These are phyloP conservation scores for Apophysomyces sp. DNA, from an alignment of 371 early-diverging fungal genomes.

Conservation along the genomic window DNA sequence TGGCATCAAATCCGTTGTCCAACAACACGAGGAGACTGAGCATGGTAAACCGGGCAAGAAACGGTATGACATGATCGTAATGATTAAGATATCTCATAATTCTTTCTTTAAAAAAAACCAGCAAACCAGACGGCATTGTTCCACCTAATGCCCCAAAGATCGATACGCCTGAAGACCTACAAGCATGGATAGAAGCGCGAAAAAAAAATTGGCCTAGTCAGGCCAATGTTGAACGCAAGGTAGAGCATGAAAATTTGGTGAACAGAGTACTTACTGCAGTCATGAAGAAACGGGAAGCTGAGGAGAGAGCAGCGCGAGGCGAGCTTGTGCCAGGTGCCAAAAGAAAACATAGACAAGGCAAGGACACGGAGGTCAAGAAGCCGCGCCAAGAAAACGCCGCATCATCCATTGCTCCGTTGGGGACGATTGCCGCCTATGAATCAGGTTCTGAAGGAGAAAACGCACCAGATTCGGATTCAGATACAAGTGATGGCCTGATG, in stretches of 20 bases:
- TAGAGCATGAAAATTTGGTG: slow-evolving; percentile 4
- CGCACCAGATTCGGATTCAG: background rate
- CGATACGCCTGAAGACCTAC: slow-evolving; percentile 62
- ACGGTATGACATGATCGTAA: slow-evolving; percentile 13
- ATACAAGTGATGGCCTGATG: slow-evolving; percentile 32
- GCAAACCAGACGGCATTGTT: slow-evolving; percentile 40
- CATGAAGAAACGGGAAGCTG: slow-evolving; percentile 21
- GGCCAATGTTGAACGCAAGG: slow-evolving; percentile 58
- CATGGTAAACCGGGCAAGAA: slow-evolving; percentile 29
- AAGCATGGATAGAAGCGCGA: slow-evolving; percentile 67
- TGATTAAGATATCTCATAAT: background rate
- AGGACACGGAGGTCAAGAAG: background rate
- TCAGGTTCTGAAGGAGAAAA: slow-evolving; percentile 14
- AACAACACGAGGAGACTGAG: slow-evolving; percentile 25
- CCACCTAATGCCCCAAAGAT: slow-evolving; percentile 47
- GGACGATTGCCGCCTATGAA: slow-evolving; percentile 29
- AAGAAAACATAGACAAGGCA: slow-evolving; percentile 2
- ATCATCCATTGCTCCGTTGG: slow-evolving; percentile 11
- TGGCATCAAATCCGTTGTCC: slow-evolving; percentile 22
- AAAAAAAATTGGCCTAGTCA: slow-evolving; percentile 69
- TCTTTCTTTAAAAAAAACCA: slow-evolving; percentile 1
- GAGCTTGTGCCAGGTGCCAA: slow-evolving; percentile 12
- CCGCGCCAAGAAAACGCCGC: slow-evolving; percentile 3
- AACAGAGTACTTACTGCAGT: background rate
- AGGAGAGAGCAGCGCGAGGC: slow-evolving; percentile 30